Evolutionary conservation across 2,329 filamentous ascomycete genomes (phyloP), one percentile per base, ranked within the genome.

Genomic region (Ophiostoma ulmi): DNA sequence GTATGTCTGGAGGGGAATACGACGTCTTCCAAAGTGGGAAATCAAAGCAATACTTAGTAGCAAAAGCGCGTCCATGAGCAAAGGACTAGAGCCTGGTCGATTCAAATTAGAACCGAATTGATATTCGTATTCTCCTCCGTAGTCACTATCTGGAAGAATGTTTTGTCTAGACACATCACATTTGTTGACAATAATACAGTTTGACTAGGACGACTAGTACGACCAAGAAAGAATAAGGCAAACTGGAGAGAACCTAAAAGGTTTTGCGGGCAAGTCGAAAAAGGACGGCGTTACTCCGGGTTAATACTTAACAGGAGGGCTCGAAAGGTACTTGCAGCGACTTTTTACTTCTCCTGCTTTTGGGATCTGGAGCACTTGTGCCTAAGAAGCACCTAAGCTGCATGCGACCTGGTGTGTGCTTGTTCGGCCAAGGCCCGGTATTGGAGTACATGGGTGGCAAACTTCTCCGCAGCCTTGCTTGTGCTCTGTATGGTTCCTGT

Each of bases 211-310:
- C 10, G n/a, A 26, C 22, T 26, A 58, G 52, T 11, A 22, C 22
- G 10, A 58, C 11, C 52, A 11, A 26, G 48, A 6, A 58, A 8
- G 10, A 58, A 26, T 58, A 58, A 6, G 52, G 17, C 14, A 48
- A 48, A 48, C 44, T 48, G 52, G n/a, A 58, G n/a, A 58, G 22
- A 26, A 58, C n/a, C 10, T 58, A 22, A 13, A 26, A 26, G 11
- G 52, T 4, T 58, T 58, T 26, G 52, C 22, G 22, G n/a, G 52
- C 52, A 58, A 58, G 52, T 58, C 13, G 52, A 58, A 65, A 65
- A 65, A 65, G 8, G 17, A 17, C 63, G 63, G 63, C 63, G 35
- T 39, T 65, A 65, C 63, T 65, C 63, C 63, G 63, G 63, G 63
- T 39, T 39, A 65, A 65, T 65, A 13, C 63, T 11, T 26, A 35